These are phyloP conservation scores for Penicillium chermesinum DNA, from an alignment of 495 filamentous ascomycete species.

Conservation along the genomic window DNA sequence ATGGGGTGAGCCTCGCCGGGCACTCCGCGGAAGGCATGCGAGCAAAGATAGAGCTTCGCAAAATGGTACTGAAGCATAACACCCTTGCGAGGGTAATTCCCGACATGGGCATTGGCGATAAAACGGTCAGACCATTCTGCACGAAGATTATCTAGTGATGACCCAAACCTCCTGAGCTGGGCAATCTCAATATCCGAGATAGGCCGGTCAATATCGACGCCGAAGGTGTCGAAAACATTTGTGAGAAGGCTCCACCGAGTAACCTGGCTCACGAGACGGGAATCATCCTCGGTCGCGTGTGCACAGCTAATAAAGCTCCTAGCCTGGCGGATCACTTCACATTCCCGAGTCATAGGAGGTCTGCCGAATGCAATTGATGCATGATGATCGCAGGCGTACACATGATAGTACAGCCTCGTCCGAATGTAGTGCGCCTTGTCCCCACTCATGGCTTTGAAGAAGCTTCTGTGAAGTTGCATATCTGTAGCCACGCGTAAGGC, in stretches of 20 bases:
- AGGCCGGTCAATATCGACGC: slow-evolving; percentile 18
- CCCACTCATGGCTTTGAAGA: neutral
- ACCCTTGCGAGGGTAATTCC: slow-evolving; percentile 3
- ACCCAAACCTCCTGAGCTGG: slow-evolving; percentile 1
- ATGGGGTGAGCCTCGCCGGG: neutral
- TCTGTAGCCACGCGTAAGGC: neutral
- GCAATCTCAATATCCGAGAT: slow-evolving; percentile 3
- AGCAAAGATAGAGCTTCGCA: slow-evolving; percentile 13
- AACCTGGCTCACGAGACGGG: slow-evolving; percentile 21
- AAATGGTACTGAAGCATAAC: slow-evolving; percentile 9
- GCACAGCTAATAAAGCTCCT: slow-evolving; percentile 1
- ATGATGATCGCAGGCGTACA: slow-evolving; percentile 11
- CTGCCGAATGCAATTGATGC: slow-evolving; percentile 5
- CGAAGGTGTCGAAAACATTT: slow-evolving; percentile 23
- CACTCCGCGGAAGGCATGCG: slow-evolving; percentile 11
- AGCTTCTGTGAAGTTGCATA: neutral
- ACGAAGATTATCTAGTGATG: slow-evolving; percentile 6
- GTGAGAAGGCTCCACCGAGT: slow-evolving; percentile 17
- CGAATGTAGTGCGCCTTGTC: neutral
- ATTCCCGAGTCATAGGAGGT: slow-evolving; percentile 12
- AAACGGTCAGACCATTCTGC: slow-evolving; percentile 11
- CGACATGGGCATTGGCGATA: neutral
- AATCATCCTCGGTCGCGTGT: slow-evolving; percentile 1
- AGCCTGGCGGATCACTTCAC: neutral
- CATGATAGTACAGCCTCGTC: neutral